Percentiles rank a stretch among this genome's conserved stretches.
phyloP scores from a whole-genome alignment of 2,329 filamentous ascomycete species.

The Exserohilum rostratum region DNA sequence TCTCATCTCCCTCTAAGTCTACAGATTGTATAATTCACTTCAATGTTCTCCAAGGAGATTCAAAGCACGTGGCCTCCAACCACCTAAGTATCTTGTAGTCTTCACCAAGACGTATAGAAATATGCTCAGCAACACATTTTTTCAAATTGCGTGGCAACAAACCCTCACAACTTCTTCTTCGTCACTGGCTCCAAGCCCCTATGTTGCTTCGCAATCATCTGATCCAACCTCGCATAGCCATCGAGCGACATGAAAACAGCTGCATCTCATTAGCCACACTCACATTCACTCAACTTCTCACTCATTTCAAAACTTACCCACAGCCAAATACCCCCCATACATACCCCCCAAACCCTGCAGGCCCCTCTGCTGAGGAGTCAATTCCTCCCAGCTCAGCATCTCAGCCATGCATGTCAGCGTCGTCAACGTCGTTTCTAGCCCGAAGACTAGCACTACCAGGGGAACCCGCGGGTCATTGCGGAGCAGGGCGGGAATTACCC shows the following conservation, averaged over 20 bases:
- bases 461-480: slow-evolving; percentile 64
- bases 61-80: neutral
- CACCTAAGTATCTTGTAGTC: neutral
- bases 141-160: neutral
- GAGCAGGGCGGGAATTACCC: slow-evolving; percentile 63
- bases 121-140: neutral
- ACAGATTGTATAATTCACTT: neutral
- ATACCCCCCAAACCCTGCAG: slow-evolving; percentile 41
- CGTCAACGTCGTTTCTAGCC: slow-evolving; percentile 65
- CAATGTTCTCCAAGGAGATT: neutral
- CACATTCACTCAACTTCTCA: neutral
- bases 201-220: slow-evolving; percentile 29
- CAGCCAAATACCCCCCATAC: slow-evolving; percentile 48
- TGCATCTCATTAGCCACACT: slow-evolving; percentile 8
- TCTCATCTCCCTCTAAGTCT: neutral
- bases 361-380: slow-evolving; percentile 38
- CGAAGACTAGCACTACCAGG: slow-evolving; percentile 65
- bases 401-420: slow-evolving; percentile 68
- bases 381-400: slow-evolving; percentile 59
- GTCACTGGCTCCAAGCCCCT: slow-evolving; percentile 33
- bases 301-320: slow-evolving; percentile 30
- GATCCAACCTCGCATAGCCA: slow-evolving; percentile 42
- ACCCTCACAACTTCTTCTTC: slow-evolving; percentile 38
- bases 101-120: neutral
- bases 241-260: slow-evolving; percentile 47